phyloP scores from a whole-genome alignment of 192 early-diverging fungal genomes.

The Piromyces sp. region DNA sequence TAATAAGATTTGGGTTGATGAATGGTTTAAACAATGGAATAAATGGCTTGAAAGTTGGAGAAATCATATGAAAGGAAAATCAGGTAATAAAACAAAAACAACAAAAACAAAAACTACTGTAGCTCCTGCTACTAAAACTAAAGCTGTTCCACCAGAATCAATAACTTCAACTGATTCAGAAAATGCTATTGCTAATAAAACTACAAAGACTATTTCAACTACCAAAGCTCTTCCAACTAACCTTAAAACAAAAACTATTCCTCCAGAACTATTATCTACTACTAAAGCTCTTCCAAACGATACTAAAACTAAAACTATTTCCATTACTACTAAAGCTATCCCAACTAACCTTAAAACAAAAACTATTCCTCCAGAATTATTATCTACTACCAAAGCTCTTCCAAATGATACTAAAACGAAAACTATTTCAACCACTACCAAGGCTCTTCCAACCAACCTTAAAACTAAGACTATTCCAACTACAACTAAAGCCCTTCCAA shows the following conservation, averaged over 20 bases:
- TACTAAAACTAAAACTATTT: neutral
- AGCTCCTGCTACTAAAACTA: neutral
- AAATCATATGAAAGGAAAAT: neutral
- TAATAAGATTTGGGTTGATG: neutral
- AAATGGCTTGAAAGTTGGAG: neutral
- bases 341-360: neutral
- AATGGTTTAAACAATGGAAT: neutral
- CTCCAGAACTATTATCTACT: too few species aligned
- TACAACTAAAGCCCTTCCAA: too few species aligned
- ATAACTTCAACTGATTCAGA: too few species aligned
- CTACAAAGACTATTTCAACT: neutral
- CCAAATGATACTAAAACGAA: neutral
- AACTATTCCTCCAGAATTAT: neutral
- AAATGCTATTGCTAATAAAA: too few species aligned
- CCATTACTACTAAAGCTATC: neutral
- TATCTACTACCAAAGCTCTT: too few species aligned
- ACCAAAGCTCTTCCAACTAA: neutral
- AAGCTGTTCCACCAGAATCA: too few species aligned
- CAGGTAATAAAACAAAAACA: neutral
- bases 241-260: neutral
- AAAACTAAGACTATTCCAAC: too few species aligned
- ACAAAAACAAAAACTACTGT: neutral
- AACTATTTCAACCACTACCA: neutral
- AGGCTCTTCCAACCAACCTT: neutral
- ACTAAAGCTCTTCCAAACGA: neutral